Conservation (phyloP, 2,329 filamentous ascomycete species). For the Meredithiella fracta region DNA sequence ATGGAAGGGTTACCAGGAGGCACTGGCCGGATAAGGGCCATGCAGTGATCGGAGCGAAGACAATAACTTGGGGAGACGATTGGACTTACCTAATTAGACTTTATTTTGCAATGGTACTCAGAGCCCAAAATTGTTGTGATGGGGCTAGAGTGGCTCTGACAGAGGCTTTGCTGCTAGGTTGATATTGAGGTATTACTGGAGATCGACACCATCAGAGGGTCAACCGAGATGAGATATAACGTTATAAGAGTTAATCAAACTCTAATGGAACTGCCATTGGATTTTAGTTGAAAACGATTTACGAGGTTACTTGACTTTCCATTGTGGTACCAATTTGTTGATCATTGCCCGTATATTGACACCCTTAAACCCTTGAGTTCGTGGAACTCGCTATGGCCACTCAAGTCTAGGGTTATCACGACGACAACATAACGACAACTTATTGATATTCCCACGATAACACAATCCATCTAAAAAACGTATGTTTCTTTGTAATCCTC, state of each 20-base stretch:
- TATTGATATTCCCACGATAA: neutral
- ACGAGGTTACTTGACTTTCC: neutral
- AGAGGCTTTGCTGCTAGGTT: neutral
- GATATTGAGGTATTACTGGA: neutral
- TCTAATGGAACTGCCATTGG: neutral
- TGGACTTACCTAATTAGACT: neutral
- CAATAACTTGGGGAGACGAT: neutral
- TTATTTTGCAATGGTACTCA: neutral
- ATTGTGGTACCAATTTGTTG: neutral
- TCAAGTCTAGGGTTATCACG: neutral
- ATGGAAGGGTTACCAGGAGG: neutral
- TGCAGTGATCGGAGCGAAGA: neutral
- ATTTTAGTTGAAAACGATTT: no score
- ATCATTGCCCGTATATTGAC: neutral
- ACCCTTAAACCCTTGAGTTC: neutral
- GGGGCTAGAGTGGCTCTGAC: neutral
- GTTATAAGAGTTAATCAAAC: neutral
- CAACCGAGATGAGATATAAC: neutral
- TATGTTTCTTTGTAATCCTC: neutral
- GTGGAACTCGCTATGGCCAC: neutral
- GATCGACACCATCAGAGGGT: neutral
- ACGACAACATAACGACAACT: neutral
- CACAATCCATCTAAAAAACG: neutral
- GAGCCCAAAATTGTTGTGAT: neutral
- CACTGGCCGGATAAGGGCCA: neutral